Evolutionary conservation across 768 basidiomycete species (phyloP).

Genomic region (Agaricus sinodeliciosus): DNA sequence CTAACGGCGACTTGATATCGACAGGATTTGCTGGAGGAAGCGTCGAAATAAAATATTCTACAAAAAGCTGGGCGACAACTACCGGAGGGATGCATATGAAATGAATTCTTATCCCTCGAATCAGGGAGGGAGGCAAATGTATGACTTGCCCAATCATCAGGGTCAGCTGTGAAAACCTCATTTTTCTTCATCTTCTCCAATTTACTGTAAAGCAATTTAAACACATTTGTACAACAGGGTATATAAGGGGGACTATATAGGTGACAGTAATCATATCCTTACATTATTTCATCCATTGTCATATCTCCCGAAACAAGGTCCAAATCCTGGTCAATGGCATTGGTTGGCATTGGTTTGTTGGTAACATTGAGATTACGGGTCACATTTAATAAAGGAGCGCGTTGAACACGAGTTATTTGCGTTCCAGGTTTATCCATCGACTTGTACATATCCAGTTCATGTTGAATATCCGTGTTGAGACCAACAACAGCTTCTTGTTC

Average conservation of each 20-base stretch:
- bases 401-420: slow-evolving; percentile 41
- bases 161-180: not conserved
- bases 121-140: not conserved
- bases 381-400: slow-evolving; percentile 40
- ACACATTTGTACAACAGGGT: not conserved
- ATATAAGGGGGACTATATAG: not conserved
- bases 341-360: slow-evolving; percentile 8
- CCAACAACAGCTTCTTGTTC: slow-evolving; percentile 41
- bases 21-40: slow-evolving; percentile 24
- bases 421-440: slow-evolving; percentile 53
- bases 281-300: slow-evolving; percentile 42
- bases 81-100: slow-evolving; percentile 6
- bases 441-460: slow-evolving; percentile 56
- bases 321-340: slow-evolving; percentile 1
- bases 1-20: not conserved
- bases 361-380: slow-evolving; percentile 30
- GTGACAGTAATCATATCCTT: not conserved
- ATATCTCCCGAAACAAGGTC: slow-evolving; percentile 39
- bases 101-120: not conserved
- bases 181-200: not conserved
- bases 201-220: too few species aligned
- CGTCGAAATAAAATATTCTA: slow-evolving; percentile 11
- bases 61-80: slow-evolving; percentile 2
- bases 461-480: slow-evolving; percentile 39
- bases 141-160: slow-evolving; percentile 1